Evolutionary conservation across 805 yeast species (phyloP).

Genomic region (Myxozyma neglecta): DNA sequence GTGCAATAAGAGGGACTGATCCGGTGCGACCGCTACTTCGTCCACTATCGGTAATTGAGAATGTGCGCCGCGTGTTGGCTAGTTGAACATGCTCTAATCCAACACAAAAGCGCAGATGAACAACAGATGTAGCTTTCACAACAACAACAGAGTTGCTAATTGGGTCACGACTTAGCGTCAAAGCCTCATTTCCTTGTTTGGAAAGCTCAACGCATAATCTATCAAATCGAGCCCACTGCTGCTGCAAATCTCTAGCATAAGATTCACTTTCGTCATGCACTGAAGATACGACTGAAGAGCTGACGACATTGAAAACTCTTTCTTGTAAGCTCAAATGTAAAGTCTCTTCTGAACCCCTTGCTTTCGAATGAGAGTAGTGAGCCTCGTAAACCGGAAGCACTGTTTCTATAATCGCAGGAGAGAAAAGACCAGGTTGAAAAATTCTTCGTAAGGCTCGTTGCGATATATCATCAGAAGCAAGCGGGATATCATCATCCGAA

Average conservation of each 20-base stretch:
- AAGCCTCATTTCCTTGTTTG: slow-evolving; percentile 59
- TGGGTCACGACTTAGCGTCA: slow-evolving; percentile 49
- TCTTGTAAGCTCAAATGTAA: slow-evolving; percentile 40
- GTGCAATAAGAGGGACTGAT: background rate
- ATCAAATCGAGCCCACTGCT: slow-evolving; percentile 68
- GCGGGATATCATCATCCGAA: slow-evolving; percentile 18
- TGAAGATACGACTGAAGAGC: slow-evolving; percentile 34
- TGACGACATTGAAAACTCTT: slow-evolving; percentile 41
- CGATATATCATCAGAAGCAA: slow-evolving; percentile 36
- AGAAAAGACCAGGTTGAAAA: slow-evolving; percentile 52
- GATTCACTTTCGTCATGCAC: slow-evolving; percentile 38
- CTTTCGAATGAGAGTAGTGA: slow-evolving; percentile 43
- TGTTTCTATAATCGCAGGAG: slow-evolving; percentile 51
- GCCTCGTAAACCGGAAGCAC: slow-evolving; percentile 53
- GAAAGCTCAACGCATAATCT: slow-evolving; percentile 71
- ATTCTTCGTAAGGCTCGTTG: slow-evolving; percentile 46
- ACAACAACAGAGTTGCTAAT: slow-evolving; percentile 39
- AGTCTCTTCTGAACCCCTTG: slow-evolving; percentile 33
- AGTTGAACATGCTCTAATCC: slow-evolving; percentile 38
- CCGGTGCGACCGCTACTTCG: background rate
- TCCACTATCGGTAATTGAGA: background rate
- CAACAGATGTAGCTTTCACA: slow-evolving; percentile 42
- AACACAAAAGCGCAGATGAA: slow-evolving; percentile 43
- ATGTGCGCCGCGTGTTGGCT: slow-evolving; percentile 31
- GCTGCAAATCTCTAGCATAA: slow-evolving; percentile 44